phyloP scores from a whole-genome alignment of 768 basidiomycete genomes.

The Suillus bovinus region DNA sequence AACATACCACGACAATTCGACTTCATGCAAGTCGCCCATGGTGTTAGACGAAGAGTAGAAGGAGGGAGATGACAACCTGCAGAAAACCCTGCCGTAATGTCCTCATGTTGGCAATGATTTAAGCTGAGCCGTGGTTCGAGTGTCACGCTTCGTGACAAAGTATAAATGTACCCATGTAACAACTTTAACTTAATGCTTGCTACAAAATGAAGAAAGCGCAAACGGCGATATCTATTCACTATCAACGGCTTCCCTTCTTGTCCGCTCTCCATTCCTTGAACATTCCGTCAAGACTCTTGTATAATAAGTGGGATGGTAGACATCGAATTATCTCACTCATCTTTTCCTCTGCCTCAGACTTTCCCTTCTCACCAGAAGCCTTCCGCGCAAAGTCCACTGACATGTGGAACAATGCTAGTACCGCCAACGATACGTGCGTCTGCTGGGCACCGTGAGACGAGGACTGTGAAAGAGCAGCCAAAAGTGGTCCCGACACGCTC shows the following conservation, averaged over 20 bases:
- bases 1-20: constrained; percentile 52
- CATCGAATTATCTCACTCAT: constrained; percentile 89
- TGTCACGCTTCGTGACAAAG: neutral
- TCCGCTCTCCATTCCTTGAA: constrained; percentile 91
- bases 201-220: constrained; percentile 2
- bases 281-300: constrained; percentile 91
- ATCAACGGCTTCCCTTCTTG: constrained; percentile 65
- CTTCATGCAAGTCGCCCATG: constrained; percentile 50
- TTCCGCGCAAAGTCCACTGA: constrained; percentile 79
- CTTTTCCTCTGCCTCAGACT: constrained; percentile 69
- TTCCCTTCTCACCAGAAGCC: constrained; percentile 65
- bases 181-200: neutral
- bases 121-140: neutral
- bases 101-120: constrained; percentile 6
- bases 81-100: neutral
- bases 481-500: constrained; percentile 65
- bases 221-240: constrained; percentile 4
- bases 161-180: neutral
- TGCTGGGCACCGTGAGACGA: constrained; percentile 87
- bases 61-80: constrained; percentile 7
- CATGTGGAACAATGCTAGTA: constrained; percentile 88
- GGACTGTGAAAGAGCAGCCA: constrained; percentile 68
- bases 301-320: constrained; percentile 83
- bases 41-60: constrained; percentile 14
- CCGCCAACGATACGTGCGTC: constrained; percentile 91